Base-by-base conservation (phyloP, 495 filamentous ascomycete genomes). In the Tuber brumale region DNA sequence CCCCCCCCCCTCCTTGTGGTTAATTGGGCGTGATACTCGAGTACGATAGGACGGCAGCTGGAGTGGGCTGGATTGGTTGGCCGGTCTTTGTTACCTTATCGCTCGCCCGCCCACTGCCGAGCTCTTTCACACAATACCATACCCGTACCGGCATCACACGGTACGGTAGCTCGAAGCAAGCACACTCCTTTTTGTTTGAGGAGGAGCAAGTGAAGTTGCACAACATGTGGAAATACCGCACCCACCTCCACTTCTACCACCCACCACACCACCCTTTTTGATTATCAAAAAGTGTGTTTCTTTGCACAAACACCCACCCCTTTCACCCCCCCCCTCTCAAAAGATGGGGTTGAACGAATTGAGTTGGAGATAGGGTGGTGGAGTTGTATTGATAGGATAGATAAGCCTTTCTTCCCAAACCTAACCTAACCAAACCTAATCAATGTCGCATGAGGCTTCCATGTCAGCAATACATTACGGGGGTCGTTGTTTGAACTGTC, bases 11-110 rank as follows among this genome's bases (percentile, higher is more conserved):
- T 61, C n/a, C 27, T 6, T 31, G 27, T 66, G n/a, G n/a, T 66
- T 31, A 5, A 66, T 66, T 27, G 48, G 14, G 57, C 12, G 27
- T 31, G 10, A n/a, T 27, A n/a, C n/a, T n/a, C n/a, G n/a, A n/a
- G n/a, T n/a, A 31, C 12, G 57, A n/a, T 66, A 66, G 57, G 57
- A 66, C 57, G 57, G 57, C 57, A 66, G 57, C n/a, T 66, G 57
- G 48, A 57, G 48, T n/a, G 23, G 48, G 21, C 1, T n/a, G 48
- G 27, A n/a, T 66, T 31, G n/a, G 57, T 19, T 21, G 16, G 45
- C n/a, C 23, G 51, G 51, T 61, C n/a, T 66, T 31, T 66, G 57
- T 66, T 66, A 66, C 57, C 57, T 66, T 66, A 66, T 66, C 57
- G n/a, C 57, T 16, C n/a, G 8, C 51, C n/a, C 23, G 8, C 23